These are phyloP conservation scores for Trifolium repens DNA, from an alignment of 306 rosid species.

Conservation along the genomic window DNA sequence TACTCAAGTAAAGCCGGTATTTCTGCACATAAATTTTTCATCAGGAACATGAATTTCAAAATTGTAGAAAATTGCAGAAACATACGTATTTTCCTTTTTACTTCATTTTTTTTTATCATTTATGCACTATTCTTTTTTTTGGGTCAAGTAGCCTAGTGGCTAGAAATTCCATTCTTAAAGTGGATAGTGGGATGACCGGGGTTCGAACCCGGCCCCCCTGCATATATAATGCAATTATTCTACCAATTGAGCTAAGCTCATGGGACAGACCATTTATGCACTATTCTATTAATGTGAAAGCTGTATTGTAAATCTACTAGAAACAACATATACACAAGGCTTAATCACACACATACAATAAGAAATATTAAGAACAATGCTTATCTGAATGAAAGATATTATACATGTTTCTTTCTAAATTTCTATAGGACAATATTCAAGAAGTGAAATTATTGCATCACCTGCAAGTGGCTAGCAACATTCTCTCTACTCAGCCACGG, in stretches of 20 bases:
- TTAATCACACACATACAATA: conserved; percentile 5
- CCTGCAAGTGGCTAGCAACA: conserved; percentile 99
- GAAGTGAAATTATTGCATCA: conserved; percentile 35
- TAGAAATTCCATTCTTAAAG: no score
- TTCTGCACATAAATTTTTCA: conserved; percentile 61
- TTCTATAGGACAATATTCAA: conserved; percentile 9
- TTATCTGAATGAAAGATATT: conserved; percentile 26
- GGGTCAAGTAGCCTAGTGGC: no score
- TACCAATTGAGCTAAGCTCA: no score
- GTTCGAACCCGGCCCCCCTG: no score
- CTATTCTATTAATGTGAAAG: conserved; percentile 31
- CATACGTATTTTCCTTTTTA: not conserved
- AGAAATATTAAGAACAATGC: conserved; percentile 29
- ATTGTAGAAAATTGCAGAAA: conserved; percentile 20
- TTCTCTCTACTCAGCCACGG: conserved; percentile 94
- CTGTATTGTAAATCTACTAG: not conserved
- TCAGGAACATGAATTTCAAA: conserved; percentile 22
- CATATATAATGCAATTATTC: no score
- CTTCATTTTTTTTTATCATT: conserved; percentile 1
- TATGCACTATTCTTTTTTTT: not conserved
- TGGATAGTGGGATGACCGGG: no score
- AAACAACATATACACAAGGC: conserved; percentile 3
- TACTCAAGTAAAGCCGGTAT: conserved; percentile 90
- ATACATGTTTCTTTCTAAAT: conserved; percentile 33
- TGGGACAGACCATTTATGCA: not conserved